Percentiles rank a stretch among this genome's conserved stretches.
phyloP scores from a whole-genome alignment of 495 filamentous ascomycete species.

The Staphylotrichum tortipilum region DNA sequence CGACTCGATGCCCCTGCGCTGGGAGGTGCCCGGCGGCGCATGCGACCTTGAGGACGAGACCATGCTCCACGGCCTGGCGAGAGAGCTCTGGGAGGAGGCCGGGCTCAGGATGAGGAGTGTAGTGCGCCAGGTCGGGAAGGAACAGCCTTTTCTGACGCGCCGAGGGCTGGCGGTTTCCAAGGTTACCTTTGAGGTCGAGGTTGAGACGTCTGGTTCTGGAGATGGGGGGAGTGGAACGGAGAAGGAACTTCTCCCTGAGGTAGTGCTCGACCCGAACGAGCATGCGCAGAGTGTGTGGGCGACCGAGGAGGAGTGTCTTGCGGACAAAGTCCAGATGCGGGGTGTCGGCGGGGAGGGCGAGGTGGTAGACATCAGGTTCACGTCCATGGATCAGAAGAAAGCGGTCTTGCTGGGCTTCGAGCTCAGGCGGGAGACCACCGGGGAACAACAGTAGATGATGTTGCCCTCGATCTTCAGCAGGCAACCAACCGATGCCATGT shows the following conservation, averaged over 20 bases:
- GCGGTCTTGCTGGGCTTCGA: constrained; percentile 26
- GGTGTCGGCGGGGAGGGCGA: neutral
- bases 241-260: constrained; percentile 11
- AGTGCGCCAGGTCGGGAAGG: constrained; percentile 26
- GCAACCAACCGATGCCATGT: no score
- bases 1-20: constrained; percentile 41
- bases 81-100: constrained; percentile 52
- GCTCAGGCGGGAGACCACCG: constrained; percentile 10
- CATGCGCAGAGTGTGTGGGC: constrained; percentile 38
- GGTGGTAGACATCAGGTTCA: constrained; percentile 28
- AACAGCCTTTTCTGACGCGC: constrained; percentile 31
- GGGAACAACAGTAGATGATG: no score
- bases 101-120: constrained; percentile 33
- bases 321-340: constrained; percentile 10
- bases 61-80: constrained; percentile 37
- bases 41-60: constrained; percentile 41
- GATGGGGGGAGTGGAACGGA: neutral
- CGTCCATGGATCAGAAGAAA: constrained; percentile 18
- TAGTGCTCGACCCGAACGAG: constrained; percentile 35
- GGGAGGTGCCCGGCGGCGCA: constrained; percentile 52
- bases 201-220: constrained; percentile 13
- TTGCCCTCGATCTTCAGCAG: no score
- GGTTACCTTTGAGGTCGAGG: constrained; percentile 31
- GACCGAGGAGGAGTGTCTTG: constrained; percentile 33
- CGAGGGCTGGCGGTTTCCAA: constrained; percentile 26